Percentiles rank a stretch among this genome's conserved stretches.
These are phyloP conservation scores for Stramenopiles sp. DNA, from an alignment of 352 stramenopile species.

Conservation along the genomic window DNA sequence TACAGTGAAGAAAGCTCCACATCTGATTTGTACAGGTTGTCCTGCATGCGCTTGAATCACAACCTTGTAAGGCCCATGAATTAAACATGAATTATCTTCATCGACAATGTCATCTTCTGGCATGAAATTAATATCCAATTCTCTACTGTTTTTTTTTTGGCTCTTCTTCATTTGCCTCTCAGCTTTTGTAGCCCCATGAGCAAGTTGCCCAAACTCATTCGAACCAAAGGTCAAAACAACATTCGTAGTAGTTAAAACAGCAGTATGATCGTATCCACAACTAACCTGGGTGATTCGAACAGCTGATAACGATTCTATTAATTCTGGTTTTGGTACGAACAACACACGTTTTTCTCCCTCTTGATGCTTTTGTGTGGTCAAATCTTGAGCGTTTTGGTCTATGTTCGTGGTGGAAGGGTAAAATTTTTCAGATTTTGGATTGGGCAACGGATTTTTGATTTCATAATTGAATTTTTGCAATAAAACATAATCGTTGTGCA, in stretches of 20 bases:
- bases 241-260: neutral
- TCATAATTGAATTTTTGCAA: neutral
- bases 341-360: neutral
- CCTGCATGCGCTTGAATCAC: neutral
- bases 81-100: neutral
- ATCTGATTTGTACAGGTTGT: neutral
- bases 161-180: too few species aligned
- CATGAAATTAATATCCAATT: too few species aligned
- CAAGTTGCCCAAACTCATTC: neutral
- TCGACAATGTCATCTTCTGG: neutral
- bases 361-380: too few species aligned
- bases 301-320: neutral
- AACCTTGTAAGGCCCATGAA: neutral
- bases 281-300: neutral
- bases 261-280: neutral
- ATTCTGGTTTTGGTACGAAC: neutral
- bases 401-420: too few species aligned
- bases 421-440: too few species aligned
- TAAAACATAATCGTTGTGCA: neutral
- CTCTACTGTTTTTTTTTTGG: neutral
- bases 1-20: neutral
- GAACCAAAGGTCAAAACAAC: neutral
- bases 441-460: neutral
- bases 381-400: too few species aligned
- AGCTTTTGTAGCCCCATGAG: too few species aligned